These are phyloP conservation scores for Cicer yamashitae DNA, from an alignment of 306 rosid species.

Conservation along the genomic window DNA sequence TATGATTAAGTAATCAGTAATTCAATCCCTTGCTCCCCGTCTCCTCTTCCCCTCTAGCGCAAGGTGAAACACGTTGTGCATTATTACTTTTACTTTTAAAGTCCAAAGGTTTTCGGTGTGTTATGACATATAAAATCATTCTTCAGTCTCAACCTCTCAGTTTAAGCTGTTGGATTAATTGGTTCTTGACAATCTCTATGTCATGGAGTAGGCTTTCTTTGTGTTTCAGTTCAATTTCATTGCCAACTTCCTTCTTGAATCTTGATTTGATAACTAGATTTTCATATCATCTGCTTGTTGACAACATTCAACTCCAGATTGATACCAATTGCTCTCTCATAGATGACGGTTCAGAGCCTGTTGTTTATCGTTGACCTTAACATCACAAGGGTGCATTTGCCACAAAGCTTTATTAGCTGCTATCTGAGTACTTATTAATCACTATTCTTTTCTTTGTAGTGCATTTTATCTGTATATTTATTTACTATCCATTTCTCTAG, in stretches of 20 bases:
- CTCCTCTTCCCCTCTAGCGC: not conserved
- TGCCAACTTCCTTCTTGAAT: conserved; percentile 17
- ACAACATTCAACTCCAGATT: conserved; percentile 11
- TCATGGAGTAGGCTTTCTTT: not conserved
- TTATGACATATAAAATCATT: conserved; percentile 5
- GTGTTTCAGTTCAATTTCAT: not conserved
- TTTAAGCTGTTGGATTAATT: conserved; percentile 1
- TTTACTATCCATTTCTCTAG: conserved; percentile 6
- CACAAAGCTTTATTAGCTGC: conserved; percentile 3
- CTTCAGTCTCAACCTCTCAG: not conserved
- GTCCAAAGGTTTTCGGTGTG: not conserved
- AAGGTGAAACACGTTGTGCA: not conserved
- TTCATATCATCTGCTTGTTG: conserved; percentile 29
- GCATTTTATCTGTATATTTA: conserved; percentile 20
- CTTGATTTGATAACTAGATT: conserved; percentile 22
- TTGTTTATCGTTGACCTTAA: conserved; percentile 22
- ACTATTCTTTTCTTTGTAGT: conserved; percentile 15
- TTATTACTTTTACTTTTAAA: not conserved
- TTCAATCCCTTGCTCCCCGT: not conserved
- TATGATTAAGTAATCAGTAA: not conserved
- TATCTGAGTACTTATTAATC: not conserved
- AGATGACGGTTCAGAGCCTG: conserved; percentile 3
- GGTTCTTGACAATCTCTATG: not conserved
- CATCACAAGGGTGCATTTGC: conserved; percentile 25
- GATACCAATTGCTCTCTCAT: conserved; percentile 18